phyloP scores from a whole-genome alignment of 768 basidiomycete species.

The Inosperma sp. region DNA sequence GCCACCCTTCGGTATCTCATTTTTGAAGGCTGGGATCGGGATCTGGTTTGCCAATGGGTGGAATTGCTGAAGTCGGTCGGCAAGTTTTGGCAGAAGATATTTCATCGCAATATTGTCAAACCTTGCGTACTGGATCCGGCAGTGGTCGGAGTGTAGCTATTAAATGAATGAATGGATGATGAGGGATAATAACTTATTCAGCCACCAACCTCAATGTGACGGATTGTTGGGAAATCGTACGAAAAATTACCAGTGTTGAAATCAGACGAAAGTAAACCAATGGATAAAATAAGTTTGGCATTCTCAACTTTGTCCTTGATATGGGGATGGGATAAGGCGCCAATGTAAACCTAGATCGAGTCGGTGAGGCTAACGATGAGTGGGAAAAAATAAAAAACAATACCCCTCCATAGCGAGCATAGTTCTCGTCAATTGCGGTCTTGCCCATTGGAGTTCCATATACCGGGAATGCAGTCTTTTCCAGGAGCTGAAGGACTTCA shows the following conservation, averaged over 20 bases:
- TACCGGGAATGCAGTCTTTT: constrained; percentile 65
- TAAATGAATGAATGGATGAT: constrained; percentile 2
- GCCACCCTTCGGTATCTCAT: constrained; percentile 47
- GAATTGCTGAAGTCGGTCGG: constrained; percentile 46
- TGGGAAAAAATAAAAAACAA: neutral
- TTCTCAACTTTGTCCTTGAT: constrained; percentile 70
- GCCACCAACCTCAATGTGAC: constrained; percentile 56
- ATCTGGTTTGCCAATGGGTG: constrained; percentile 37
- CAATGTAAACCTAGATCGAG: constrained; percentile 62
- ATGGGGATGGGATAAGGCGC: constrained; percentile 59
- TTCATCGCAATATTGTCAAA: constrained; percentile 75
- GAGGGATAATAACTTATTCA: neutral
- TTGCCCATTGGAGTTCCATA: constrained; percentile 82
- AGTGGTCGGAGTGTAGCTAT: constrained; percentile 74
- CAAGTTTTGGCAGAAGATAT: constrained; percentile 66
- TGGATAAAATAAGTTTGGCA: constrained; percentile 69
- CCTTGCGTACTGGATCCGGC: constrained; percentile 56
- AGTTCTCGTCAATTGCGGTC: constrained; percentile 64
- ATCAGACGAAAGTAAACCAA: constrained; percentile 69
- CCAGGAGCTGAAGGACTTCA: constrained; percentile 59
- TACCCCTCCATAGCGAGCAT: constrained; percentile 75
- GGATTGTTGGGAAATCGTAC: constrained; percentile 56
- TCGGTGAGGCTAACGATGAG: constrained; percentile 1
- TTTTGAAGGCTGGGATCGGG: constrained; percentile 41
- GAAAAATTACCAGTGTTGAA: constrained; percentile 90